These are phyloP conservation scores for Syncephalastrum contaminatum DNA, from an alignment of 371 early-diverging fungal species.

Conservation along the genomic window DNA sequence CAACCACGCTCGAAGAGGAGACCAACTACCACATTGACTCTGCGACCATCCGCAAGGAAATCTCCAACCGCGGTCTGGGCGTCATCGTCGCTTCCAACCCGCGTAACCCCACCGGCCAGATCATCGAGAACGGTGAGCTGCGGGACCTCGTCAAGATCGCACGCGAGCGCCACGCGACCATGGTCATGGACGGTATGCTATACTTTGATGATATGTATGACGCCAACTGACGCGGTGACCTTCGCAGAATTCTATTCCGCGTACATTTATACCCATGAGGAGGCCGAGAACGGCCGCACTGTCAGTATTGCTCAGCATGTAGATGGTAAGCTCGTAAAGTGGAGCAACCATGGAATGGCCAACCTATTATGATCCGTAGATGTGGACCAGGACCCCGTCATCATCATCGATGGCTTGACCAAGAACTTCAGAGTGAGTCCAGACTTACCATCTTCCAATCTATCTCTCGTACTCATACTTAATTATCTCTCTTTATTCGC, in stretches of 20 bases:
- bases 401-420: conserved; percentile 46
- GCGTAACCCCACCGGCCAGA: conserved; percentile 49
- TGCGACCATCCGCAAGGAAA: conserved; percentile 37
- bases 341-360: background rate
- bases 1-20: conserved; percentile 46
- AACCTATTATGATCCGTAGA: conserved; percentile 18
- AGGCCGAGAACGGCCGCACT: conserved; percentile 34
- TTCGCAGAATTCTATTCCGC: conserved; percentile 42
- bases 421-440: conserved; percentile 42
- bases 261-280: conserved; percentile 44
- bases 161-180: conserved; percentile 35
- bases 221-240: conserved; percentile 1
- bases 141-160: conserved; percentile 36
- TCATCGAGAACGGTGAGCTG: conserved; percentile 44
- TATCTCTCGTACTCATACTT: background rate
- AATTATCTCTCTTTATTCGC: background rate
- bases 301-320: conserved; percentile 43
- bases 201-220: background rate
- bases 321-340: conserved; percentile 19
- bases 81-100: conserved; percentile 49
- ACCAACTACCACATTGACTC: conserved; percentile 42
- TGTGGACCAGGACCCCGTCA: conserved; percentile 44
- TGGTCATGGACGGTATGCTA: conserved; percentile 40
- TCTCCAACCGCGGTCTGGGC: conserved; percentile 41
- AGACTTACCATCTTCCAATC: background rate